Evolutionary conservation across 2,329 filamentous ascomycete genomes (phyloP), one percentile per base, ranked within the genome.

Genomic region (Zelopaecilomyces penicillatus): DNA sequence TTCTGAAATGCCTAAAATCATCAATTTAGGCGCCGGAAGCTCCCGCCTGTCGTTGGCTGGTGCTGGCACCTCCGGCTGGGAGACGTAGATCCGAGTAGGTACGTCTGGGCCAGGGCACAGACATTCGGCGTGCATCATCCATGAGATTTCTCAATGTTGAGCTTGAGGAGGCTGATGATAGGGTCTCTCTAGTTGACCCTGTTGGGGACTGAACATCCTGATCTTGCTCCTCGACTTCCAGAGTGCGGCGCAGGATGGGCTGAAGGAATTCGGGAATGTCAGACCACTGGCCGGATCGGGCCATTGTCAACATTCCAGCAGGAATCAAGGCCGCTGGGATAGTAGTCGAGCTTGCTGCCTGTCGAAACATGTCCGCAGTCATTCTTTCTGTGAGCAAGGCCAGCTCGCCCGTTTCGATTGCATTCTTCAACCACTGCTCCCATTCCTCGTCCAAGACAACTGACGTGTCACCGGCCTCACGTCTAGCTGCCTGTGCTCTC

Each of bases 381-480:
- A 69, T 67, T 43, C 71, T 66, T 38, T 70, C 67, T 4, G 68
- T 65, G 28, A 75, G 57, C 41, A 70, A 67, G 12, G 71, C 66
- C 33, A 80, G 63, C 44, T 75, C 68, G 47, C 81, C 82, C 5
- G 75, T 71, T 56, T 86, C 82, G 40, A 83, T 75, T 37, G 77
- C 80, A 54, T 82, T 80, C 63, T 86, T 86, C 48, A 86, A 67
- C 76, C 82, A 87, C 60, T 84, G 80, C 61, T 87, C 83, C 81
- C 80, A 86, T 54, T 83, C 81, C 50, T 83, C 80, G 56, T 86
- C 82, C 52, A 86, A 71, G 28, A 78, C 72, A 39, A 75, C 71
- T 11, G 73, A 71, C 30, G 64, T 64, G 50, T 80, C 76, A 37
- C 80, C 80, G 4, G 78, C 75, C 51, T 82, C 78, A 44, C 78